A percentile compares a stretch with the other conserved stretches of the same genome.
Conservation (phyloP, 768 basidiomycete species). For the Lactifluus pinguis region DNA sequence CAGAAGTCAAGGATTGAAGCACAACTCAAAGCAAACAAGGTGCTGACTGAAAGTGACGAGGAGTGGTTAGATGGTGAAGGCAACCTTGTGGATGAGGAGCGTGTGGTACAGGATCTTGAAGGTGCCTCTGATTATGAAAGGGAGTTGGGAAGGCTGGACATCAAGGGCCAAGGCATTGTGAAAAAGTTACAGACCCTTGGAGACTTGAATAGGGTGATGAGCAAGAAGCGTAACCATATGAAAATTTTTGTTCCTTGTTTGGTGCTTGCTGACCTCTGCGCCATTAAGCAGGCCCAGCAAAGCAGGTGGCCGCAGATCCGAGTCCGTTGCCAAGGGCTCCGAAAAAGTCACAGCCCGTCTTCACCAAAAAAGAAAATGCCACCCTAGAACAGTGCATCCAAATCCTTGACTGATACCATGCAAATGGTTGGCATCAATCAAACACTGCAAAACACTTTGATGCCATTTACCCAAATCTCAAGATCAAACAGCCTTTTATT, state of each 20-base stretch:
- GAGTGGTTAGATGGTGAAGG: background rate
- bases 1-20: too few relatives aligned
- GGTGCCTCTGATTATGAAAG: background rate
- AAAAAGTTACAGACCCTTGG: background rate
- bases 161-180: background rate
- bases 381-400: background rate
- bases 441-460: background rate
- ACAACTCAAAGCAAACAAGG: too few relatives aligned
- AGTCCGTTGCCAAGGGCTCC: too few relatives aligned
- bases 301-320: too few relatives aligned
- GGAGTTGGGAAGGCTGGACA: background rate
- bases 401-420: background rate
- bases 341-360: background rate
- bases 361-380: background rate
- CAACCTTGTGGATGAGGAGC: background rate
- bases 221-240: too few relatives aligned
- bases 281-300: too few relatives aligned
- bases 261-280: too few relatives aligned
- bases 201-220: too few relatives aligned
- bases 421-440: background rate
- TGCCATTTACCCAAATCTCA: background rate
- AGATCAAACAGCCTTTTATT: background rate
- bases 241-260: too few relatives aligned
- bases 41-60: background rate
- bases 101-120: background rate